These are phyloP conservation scores for Eucalyptus globulus DNA, from an alignment of 345 rosid species.

Conservation along the genomic window DNA sequence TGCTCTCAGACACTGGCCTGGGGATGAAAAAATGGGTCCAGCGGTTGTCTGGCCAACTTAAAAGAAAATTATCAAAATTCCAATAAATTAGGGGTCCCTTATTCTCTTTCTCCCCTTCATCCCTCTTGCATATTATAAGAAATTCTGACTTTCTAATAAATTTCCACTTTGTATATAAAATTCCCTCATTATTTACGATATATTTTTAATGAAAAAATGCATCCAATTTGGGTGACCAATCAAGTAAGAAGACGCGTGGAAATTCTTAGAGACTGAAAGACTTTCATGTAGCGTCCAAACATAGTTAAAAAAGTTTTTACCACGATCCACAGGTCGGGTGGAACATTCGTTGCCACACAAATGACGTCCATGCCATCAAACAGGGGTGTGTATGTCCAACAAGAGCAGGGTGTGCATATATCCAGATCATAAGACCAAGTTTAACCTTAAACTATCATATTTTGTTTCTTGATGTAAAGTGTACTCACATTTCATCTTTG, in stretches of 20 bases:
- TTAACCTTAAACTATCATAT: accelerated
- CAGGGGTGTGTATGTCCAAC: accelerated
- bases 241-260: accelerated
- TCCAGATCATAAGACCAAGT: accelerated
- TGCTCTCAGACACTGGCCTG: background rate
- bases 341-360: background rate
- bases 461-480: background rate
- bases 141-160: background rate
- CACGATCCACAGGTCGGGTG: background rate
- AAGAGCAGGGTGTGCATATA: background rate
- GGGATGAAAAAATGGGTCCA: background rate
- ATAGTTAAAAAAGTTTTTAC: background rate
- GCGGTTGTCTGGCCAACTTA: background rate
- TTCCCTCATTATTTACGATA: background rate
- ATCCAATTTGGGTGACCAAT: background rate
- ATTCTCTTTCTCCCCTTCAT: background rate
- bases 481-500: background rate
- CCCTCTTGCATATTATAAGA: background rate
- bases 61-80: background rate
- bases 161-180: background rate
- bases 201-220: background rate
- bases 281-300: background rate
- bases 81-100: background rate
- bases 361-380: background rate
- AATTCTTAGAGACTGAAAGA: background rate